Percentiles rank a stretch among this genome's conserved stretches.
Evolutionary conservation across 306 rosid species (phyloP).

Genomic region (Cucurbita pepo): DNA sequence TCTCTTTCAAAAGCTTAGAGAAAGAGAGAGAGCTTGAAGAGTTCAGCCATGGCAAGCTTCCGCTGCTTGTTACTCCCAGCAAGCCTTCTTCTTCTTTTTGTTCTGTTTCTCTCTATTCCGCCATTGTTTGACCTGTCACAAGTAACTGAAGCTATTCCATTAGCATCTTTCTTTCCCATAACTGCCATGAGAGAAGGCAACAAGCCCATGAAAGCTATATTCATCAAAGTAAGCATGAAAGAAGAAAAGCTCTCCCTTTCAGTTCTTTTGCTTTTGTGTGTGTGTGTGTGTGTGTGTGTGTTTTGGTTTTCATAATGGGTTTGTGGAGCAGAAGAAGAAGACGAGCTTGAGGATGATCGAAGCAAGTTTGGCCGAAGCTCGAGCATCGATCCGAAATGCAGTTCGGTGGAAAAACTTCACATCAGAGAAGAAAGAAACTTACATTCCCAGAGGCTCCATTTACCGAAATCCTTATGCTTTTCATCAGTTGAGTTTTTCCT

Average conservation of each 20-base stretch:
- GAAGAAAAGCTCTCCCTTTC: not conserved
- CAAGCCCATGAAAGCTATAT: not conserved
- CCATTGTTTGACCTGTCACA: slow-evolving; percentile 5
- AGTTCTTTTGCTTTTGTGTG: not conserved
- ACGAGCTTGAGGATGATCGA: slow-evolving; percentile 18
- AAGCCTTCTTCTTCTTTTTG: not conserved
- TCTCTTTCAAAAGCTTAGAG: not conserved
- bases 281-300: not conserved
- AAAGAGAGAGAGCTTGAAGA: not conserved
- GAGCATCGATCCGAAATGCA: slow-evolving; percentile 31
- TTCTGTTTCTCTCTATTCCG: not conserved
- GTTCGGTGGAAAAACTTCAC: slow-evolving; percentile 20
- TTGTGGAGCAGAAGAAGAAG: not conserved
- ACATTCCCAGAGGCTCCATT: slow-evolving; percentile 42
- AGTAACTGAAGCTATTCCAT: slow-evolving; percentile 2
- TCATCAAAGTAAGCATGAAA: not conserved
- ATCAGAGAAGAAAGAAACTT: slow-evolving; percentile 19
- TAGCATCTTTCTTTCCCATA: not conserved
- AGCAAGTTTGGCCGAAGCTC: slow-evolving; percentile 36
- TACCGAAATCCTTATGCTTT: slow-evolving; percentile 49
- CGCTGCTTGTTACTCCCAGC: not conserved
- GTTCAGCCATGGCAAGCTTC: slow-evolving; percentile 1
- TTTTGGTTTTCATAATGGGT: not conserved
- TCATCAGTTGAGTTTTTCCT: slow-evolving; percentile 40
- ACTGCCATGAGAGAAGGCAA: not conserved